Conservation (phyloP, 2,329 filamentous ascomycete species). For the Coccinonectria pachysandricola region DNA sequence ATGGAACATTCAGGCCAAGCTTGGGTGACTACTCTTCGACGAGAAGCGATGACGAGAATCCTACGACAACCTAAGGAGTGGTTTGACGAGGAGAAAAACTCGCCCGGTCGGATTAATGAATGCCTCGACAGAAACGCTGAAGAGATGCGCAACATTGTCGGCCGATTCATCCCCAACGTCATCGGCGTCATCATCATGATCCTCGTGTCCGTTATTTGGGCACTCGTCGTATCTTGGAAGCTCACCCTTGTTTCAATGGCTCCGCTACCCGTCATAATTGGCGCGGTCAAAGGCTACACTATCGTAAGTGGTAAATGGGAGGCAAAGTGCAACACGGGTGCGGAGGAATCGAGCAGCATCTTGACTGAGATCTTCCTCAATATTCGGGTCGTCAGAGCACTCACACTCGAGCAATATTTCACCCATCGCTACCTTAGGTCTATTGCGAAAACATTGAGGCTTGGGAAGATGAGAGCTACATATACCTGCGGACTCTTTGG, state of each 20-base stretch:
- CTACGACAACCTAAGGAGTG: conserved; percentile 67
- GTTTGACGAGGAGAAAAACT: conserved; percentile 63
- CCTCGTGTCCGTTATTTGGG: conserved; percentile 61
- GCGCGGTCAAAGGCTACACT: conserved; percentile 55
- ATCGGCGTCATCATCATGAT: conserved; percentile 60
- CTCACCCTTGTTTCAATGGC: conserved; percentile 67
- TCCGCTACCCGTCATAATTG: conserved; percentile 56
- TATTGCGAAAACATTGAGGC: conserved; percentile 38
- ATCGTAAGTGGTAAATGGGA: conserved; percentile 64
- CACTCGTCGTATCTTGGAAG: conserved; percentile 65
- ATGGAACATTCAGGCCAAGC: conserved; percentile 61
- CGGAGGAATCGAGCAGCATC: conserved; percentile 42
- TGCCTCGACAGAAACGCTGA: conserved; percentile 74
- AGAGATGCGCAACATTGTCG: conserved; percentile 75
- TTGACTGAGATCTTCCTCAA: conserved; percentile 69
- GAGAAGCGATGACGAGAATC: conserved; percentile 56
- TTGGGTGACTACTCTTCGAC: conserved; percentile 67
- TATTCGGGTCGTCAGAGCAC: conserved; percentile 65
- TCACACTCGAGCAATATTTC: conserved; percentile 68
- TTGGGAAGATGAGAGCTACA: conserved; percentile 56
- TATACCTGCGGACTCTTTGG: conserved; percentile 66
- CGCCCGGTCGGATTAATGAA: conserved; percentile 52
- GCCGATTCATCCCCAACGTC: conserved; percentile 62
- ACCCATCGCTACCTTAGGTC: conserved; percentile 47
- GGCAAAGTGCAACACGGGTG: conserved; percentile 50